Percentiles rank a stretch among this genome's conserved stretches.
phyloP scores from a whole-genome alignment of 1,284 basidiomycete genomes.

The Sphagnurus paluster region DNA sequence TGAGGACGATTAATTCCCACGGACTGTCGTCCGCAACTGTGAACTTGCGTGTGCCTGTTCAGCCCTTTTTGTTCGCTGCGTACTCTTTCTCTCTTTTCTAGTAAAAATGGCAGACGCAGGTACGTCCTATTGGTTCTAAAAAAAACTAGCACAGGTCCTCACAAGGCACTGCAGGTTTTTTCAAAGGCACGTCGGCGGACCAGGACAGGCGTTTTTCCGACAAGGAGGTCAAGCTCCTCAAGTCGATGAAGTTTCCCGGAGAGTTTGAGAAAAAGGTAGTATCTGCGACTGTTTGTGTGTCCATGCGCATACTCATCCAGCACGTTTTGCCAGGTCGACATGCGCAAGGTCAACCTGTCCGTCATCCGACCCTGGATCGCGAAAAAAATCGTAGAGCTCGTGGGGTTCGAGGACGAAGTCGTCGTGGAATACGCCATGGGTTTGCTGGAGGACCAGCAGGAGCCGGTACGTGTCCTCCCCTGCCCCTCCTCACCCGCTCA shows the following conservation, averaged over 20 bases:
- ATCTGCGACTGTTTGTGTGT: background rate
- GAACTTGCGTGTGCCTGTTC: background rate
- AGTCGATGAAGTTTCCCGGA: constrained; percentile 86
- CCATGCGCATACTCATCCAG: background rate
- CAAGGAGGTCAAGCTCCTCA: constrained; percentile 90
- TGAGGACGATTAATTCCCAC: too few species aligned
- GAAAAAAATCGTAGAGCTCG: constrained; percentile 85
- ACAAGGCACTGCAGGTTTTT: constrained; percentile 59
- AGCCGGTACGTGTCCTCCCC: constrained; percentile 61
- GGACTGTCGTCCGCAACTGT: constrained; percentile 6
- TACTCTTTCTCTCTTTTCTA: constrained; percentile 3
- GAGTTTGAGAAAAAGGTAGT: constrained; percentile 86
- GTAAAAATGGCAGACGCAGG: constrained; percentile 57
- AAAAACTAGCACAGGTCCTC: constrained; percentile 25
- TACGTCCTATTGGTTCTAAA: constrained; percentile 34
- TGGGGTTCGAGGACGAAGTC: constrained; percentile 96
- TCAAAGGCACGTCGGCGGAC: constrained; percentile 85
- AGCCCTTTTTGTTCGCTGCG: background rate
- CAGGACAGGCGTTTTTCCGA: constrained; percentile 91
- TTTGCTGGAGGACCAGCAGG: constrained; percentile 81
- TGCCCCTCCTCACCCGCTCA: background rate
- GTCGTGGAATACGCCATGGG: constrained; percentile 96
- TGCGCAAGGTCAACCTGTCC: constrained; percentile 89
- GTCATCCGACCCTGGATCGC: constrained; percentile 95
- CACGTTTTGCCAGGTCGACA: constrained; percentile 68